Conservation (phyloP, 176 grass and related monocot genomes). For the Raddia guianensis region DNA sequence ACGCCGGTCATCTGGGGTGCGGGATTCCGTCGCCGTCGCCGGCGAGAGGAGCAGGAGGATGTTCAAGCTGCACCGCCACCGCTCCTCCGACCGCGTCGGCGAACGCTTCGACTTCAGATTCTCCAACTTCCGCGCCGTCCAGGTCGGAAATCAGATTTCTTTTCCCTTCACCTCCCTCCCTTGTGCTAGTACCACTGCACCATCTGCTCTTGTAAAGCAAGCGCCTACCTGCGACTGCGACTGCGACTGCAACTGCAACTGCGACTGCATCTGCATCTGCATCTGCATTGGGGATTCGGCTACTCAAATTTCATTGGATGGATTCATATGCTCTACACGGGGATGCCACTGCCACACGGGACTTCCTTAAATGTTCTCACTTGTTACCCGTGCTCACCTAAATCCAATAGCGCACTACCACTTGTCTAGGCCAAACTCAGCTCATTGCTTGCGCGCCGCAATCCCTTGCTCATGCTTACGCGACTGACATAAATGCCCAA, state of each 20-base stretch:
- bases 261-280: background rate
- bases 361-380: no score
- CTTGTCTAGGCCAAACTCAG: no score
- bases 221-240: no score
- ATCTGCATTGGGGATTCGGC: background rate
- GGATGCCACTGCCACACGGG: no score
- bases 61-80: conserved; percentile 98
- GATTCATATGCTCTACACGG: background rate
- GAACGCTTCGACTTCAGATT: conserved; percentile 93
- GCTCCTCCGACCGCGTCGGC: conserved; percentile 66
- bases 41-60: conserved; percentile 30
- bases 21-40: background rate
- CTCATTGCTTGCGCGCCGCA: no score
- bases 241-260: background rate
- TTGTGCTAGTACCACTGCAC: background rate
- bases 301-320: background rate
- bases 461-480: no score
- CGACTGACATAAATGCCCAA: background rate
- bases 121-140: conserved; percentile 78
- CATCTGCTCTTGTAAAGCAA: background rate
- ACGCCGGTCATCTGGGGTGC: background rate
- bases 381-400: no score
- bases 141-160: conserved; percentile 46
- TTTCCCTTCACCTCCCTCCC: fast-evolving
- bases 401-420: no score